Conservation (phyloP, 768 basidiomycete genomes). For the Tulasnella calospora region DNA sequence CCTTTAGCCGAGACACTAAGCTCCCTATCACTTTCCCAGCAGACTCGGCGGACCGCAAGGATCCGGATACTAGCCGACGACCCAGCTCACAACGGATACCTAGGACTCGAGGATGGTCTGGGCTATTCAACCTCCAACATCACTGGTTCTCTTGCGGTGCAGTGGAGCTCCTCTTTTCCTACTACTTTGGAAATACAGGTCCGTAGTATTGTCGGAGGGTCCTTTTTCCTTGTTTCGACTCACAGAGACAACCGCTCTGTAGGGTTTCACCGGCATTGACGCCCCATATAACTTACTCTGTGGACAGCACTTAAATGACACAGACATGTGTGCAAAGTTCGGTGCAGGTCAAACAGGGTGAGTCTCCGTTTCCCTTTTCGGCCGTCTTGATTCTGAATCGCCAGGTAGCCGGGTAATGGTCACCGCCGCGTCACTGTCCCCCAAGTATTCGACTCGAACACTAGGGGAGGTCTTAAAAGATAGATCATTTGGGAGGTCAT, state of each 20-base stretch:
- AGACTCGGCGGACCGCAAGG: background rate
- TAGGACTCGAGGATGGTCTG: background rate
- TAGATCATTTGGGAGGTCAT: background rate
- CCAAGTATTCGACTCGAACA: background rate
- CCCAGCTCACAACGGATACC: background rate
- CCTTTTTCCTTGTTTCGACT: background rate
- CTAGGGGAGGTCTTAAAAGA: background rate
- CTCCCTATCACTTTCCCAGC: background rate
- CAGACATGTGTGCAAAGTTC: background rate
- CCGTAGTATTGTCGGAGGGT: background rate
- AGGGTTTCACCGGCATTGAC: background rate
- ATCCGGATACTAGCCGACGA: background rate
- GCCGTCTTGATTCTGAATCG: background rate
- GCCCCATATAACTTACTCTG: background rate
- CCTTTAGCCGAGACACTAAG: background rate
- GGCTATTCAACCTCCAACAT: background rate
- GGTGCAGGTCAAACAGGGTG: background rate
- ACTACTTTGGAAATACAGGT: background rate
- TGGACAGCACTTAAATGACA: background rate
- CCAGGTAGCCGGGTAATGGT: background rate
- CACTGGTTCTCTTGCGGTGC: background rate
- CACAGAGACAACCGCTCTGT: background rate
- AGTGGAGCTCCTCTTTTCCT: background rate
- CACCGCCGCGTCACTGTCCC: background rate
- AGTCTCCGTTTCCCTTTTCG: background rate